Evolutionary conservation across 83 land plant genomes (phyloP).

Genomic region (Picea engelmannii): DNA sequence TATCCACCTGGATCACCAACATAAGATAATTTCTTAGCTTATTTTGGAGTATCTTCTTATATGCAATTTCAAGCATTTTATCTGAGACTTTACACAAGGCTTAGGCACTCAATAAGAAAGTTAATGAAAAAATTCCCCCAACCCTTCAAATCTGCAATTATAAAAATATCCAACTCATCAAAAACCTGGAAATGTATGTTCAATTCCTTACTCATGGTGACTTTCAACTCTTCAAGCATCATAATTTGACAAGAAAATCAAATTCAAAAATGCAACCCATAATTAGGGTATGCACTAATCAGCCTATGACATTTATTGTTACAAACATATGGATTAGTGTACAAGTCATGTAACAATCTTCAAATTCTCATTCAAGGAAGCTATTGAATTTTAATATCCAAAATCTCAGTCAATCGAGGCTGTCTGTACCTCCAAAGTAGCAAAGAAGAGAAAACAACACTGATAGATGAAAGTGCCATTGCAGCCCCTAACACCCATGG

Average conservation of each 20-base stretch:
- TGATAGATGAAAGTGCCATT: slow-evolving; percentile 94
- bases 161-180: too few relatives aligned
- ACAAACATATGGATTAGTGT: neutral
- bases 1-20: too few relatives aligned
- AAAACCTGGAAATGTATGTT: too few relatives aligned
- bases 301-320: neutral
- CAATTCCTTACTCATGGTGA: too few relatives aligned
- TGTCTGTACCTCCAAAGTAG: slow-evolving; percentile 71
- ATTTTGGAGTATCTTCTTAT: too few relatives aligned
- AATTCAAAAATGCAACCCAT: neutral
- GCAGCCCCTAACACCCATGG: slow-evolving; percentile 98
- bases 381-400: slow-evolving; percentile 37
- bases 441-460: slow-evolving; percentile 93
- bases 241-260: neutral
- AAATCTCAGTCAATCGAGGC: slow-evolving; percentile 80
- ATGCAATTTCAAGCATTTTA: too few relatives aligned
- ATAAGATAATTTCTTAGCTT: too few relatives aligned
- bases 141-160: too few relatives aligned
- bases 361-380: neutral
- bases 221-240: too few relatives aligned
- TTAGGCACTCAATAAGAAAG: too few relatives aligned
- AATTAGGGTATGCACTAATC: neutral
- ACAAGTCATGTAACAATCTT: slow-evolving; percentile 1
- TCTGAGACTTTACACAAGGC: too few relatives aligned
- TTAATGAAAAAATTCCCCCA: too few relatives aligned